Evolutionary conservation across 2,329 filamentous ascomycete genomes (phyloP), one percentile per base, ranked within the genome.

Genomic region (Rosellinia necatrix): DNA sequence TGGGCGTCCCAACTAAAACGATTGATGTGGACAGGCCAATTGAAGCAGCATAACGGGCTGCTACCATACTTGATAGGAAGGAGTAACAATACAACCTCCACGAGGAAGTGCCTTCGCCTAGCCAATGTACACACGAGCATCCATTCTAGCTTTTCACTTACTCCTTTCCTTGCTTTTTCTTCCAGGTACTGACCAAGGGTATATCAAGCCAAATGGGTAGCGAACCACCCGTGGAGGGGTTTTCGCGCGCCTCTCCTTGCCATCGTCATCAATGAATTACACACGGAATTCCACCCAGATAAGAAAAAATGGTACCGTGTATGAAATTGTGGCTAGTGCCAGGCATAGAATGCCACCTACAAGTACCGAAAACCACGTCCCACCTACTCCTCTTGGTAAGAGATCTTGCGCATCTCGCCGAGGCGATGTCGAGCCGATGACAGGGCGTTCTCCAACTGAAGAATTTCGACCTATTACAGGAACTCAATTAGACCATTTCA

Each of bases 391-490:
- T 96, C 90, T 71, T 90, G 89, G 76, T 97, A 97, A 4, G 90
- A 93, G 60, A 96, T 91, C 84, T 97, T 97, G 72, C 94, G 86
- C 94, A 99, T 97, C 81, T 99, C 94, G 61, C 94, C 93, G 62
- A 99, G 78, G 50, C 92, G 82, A 70, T 89, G 86, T 65, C 93
- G 82, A 37, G 94, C 94, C 27, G 89, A 80, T 7, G 87, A 81
- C 34, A 99, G 82, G 24, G 85, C 78, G 69, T 97, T 99, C 76
- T 97, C 92, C 63, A 99, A 82, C 75, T 97, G 92, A 52, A 97
- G 80, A 65, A 99, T 99, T 76, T 99, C 92, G 71, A 99, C 94
- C 92, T 96, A 69, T 53, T 32, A 5, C 24, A 42, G 41, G 34
- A 46, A 54, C 50, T 49, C 22, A 8, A 58, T 69, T 62, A 69